phyloP scores from a whole-genome alignment of 225 moss, liverwort and hornwort species.

The Bryoerythrophyllum caledonicum region DNA sequence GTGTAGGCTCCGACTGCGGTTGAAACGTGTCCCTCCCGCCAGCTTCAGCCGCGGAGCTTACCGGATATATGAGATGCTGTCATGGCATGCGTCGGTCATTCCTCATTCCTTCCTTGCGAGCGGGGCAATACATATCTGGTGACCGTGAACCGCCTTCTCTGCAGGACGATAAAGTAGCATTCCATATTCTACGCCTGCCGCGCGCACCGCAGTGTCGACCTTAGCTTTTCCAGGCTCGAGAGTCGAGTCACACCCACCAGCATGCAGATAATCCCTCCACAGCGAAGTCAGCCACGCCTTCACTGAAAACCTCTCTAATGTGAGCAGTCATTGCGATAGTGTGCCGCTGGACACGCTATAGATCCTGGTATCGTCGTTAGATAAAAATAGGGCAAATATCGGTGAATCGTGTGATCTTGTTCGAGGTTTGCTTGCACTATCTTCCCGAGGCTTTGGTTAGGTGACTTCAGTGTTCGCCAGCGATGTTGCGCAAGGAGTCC shows the following conservation, averaged over 20 bases:
- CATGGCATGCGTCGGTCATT: constrained; percentile 7
- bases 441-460: neutral
- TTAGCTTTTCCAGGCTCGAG: too few relatives aligned
- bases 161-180: neutral
- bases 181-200: neutral
- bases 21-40: constrained; percentile 16
- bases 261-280: neutral
- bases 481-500: constrained; percentile 15
- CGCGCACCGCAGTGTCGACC: too few relatives aligned
- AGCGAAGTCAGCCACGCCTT: neutral
- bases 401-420: neutral
- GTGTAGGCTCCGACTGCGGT: neutral
- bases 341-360: neutral
- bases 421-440: neutral
- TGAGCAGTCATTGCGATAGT: neutral
- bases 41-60: neutral
- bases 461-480: neutral
- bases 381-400: neutral
- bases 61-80: constrained; percentile 3
- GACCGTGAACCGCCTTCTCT: neutral
- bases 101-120: neutral
- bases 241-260: neutral
- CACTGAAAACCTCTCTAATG: neutral
- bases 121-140: neutral
- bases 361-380: neutral